Evolutionary conservation across 1,139 yeast species (phyloP), one percentile per base, ranked within the genome.

Genomic region (Zygosaccharomyces pseudobailii): DNA sequence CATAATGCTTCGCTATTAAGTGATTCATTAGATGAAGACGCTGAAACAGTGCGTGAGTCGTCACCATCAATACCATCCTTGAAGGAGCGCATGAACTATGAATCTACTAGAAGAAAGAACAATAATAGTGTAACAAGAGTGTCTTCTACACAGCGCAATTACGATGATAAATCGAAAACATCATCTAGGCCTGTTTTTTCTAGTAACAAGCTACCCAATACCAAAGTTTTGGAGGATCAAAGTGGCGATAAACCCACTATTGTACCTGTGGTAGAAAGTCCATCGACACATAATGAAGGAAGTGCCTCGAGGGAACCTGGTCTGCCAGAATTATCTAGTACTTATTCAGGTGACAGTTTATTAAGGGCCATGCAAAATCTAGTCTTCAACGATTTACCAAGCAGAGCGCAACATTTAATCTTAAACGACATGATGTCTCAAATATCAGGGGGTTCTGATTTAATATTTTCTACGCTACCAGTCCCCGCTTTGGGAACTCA

Each of bases 401-500:
- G 96, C 3, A 79, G 82, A 55, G 95, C 95, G 0, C 98, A 92
- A 66, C 96, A 90, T 64, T 68, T 90, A 43, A 84, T 92, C 42
- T 71, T 92, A 54, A 90, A 92, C 63, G 96, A 89, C 55, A 71
- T 92, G 56, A 89, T 92, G 95, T 70, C 70, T 45, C 71, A 75
- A 38, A 73, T 82, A 1, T 84, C 92, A 0, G 67, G 69, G 21
- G 72, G 74, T 10, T 84, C 90, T 0, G 81, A 77, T 13, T 81
- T 92, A 6, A 79, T 92, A 3, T 86, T 92, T 62, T 83, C 96
- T 0, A 90, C 97, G 0, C 70, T 92, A 37, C 97, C 98, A 0
- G 84, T 94, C 0, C 97, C 98, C 0, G 72, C 80, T 1, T 71
- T 84, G 21, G 95, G 96, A 1, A 84, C 96, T 0, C 92, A 88